phyloP scores from a whole-genome alignment of 257 asterid species.

The Forsythia viridissima region DNA sequence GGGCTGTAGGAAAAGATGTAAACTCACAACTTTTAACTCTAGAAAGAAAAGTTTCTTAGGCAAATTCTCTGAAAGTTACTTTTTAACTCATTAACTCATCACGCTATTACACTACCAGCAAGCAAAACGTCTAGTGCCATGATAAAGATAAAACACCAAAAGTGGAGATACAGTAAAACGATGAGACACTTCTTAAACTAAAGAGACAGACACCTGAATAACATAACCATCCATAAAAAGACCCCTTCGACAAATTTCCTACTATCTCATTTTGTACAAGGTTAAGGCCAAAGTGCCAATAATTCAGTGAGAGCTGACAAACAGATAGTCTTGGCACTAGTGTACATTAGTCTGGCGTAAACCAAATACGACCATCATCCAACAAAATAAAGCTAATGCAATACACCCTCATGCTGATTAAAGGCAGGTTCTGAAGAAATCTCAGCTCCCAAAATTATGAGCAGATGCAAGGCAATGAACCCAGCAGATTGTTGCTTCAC shows the following conservation, averaged over 20 bases:
- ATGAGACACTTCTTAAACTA: background rate
- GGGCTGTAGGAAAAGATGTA: background rate
- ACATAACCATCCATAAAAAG: background rate
- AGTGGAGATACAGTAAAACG: background rate
- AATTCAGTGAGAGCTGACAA: background rate
- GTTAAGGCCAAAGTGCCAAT: background rate
- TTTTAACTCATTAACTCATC: background rate
- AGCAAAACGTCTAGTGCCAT: background rate
- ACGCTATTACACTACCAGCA: background rate
- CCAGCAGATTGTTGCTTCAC: conserved; percentile 16
- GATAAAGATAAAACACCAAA: background rate
- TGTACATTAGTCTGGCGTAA: background rate
- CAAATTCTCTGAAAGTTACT: background rate
- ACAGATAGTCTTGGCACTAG: background rate
- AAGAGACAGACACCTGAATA: background rate
- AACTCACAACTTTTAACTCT: too few species aligned
- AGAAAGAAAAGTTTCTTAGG: background rate
- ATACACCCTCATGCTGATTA: conserved; percentile 2
- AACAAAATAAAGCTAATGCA: background rate
- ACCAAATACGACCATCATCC: conserved; percentile 10
- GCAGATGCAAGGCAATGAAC: background rate
- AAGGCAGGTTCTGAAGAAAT: conserved; percentile 9
- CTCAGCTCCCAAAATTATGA: conserved; percentile 1
- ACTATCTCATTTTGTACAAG: background rate
- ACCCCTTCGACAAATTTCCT: background rate